These are phyloP conservation scores for Gentiana macrophylla DNA, from an alignment of 257 asterid genomes.

Conservation along the genomic window DNA sequence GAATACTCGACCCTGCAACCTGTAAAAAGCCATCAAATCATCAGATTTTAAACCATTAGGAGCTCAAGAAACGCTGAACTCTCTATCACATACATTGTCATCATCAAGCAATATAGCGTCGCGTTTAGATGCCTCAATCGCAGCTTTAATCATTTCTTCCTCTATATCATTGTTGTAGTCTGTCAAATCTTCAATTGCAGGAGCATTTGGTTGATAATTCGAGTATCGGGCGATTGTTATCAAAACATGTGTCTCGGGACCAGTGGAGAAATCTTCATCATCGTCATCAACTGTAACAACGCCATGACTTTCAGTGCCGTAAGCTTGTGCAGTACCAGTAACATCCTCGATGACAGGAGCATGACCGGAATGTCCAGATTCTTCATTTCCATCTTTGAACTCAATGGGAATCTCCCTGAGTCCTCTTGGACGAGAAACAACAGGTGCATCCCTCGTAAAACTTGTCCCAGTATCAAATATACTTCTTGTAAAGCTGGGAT, in stretches of 20 bases:
- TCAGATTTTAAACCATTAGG: constrained; percentile 9
- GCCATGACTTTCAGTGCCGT: constrained; percentile 45
- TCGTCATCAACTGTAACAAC: constrained; percentile 49
- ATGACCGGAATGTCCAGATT: constrained; percentile 34
- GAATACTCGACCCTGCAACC: constrained; percentile 36
- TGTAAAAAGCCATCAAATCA: constrained; percentile 24
- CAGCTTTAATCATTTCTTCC: constrained; percentile 98
- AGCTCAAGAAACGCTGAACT: constrained; percentile 9
- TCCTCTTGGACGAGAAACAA: constrained; percentile 64
- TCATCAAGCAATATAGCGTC: constrained; percentile 49
- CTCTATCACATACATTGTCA: constrained; percentile 32
- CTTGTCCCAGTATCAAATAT: constrained; percentile 29
- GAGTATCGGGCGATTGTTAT: constrained; percentile 7
- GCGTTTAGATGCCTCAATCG: constrained; percentile 91
- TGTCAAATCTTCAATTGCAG: constrained; percentile 40
- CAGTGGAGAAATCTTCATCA: constrained; percentile 23
- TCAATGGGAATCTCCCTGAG: constrained; percentile 72
- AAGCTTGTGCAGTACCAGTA: constrained; percentile 43
- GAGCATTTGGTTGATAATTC: constrained; percentile 46
- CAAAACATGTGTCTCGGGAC: constrained; percentile 17
- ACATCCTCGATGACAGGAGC: constrained; percentile 51
- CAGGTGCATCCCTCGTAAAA: constrained; percentile 34
- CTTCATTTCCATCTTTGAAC: constrained; percentile 57
- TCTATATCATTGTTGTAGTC: constrained; percentile 73
- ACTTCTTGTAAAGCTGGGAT: constrained; percentile 36